These are phyloP conservation scores for Lipomyces starkeyi DNA, from an alignment of 805 yeast species.

Conservation along the genomic window DNA sequence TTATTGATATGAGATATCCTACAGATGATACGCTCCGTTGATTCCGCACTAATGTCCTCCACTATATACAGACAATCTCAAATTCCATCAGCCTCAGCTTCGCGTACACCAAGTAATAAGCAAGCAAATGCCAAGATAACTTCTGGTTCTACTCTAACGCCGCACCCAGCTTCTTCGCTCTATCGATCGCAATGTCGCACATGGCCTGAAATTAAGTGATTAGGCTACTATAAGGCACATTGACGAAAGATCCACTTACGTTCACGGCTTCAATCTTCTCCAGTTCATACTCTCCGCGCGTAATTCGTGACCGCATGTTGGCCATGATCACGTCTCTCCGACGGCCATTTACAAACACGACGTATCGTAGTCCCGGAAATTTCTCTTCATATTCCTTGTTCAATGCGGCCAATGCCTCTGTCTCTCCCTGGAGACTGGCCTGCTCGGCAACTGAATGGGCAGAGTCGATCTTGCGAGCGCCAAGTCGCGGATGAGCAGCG, in stretches of 20 bases:
- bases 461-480: conserved; percentile 62
- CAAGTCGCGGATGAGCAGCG: conserved; percentile 91
- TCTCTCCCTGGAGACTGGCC: conserved; percentile 58
- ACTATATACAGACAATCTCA: no score
- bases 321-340: conserved; percentile 67
- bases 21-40: background rate
- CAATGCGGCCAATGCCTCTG: conserved; percentile 56
- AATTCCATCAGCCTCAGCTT: no score
- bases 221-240: background rate
- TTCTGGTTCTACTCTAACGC: background rate
- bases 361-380: conserved; percentile 79
- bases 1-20: background rate
- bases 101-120: no score
- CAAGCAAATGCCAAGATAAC: background rate
- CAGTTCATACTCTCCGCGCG: conserved; percentile 54
- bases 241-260: conserved; percentile 34
- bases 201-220: conserved; percentile 58
- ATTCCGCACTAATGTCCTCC: background rate
- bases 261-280: conserved; percentile 74
- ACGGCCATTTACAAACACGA: conserved; percentile 88
- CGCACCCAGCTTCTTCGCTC: conserved; percentile 59
- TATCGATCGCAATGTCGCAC: conserved; percentile 88
- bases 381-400: conserved; percentile 64
- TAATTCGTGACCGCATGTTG: conserved; percentile 65
- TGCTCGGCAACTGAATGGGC: conserved; percentile 76